Percentiles rank a stretch among this genome's conserved stretches.
phyloP scores from a whole-genome alignment of 495 filamentous ascomycete species.

The Baudoinia panamericana region DNA sequence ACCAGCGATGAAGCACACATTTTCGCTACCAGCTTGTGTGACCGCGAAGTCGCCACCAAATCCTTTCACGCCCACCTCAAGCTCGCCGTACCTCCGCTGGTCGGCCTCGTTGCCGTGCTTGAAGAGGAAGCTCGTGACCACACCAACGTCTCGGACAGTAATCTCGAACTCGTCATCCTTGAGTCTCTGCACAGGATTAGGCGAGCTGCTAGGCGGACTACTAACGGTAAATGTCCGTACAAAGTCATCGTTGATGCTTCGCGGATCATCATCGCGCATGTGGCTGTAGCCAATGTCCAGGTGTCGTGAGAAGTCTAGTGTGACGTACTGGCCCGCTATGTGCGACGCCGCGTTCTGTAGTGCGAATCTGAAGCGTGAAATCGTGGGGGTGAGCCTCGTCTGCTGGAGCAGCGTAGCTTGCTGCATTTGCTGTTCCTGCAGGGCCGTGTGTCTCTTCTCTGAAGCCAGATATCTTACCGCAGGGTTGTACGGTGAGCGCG shows the following conservation, averaged over 20 bases:
- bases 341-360: slow-evolving; percentile 36
- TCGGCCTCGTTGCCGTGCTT: slow-evolving; percentile 33
- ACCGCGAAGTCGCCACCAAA: slow-evolving; percentile 58
- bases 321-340: slow-evolving; percentile 60
- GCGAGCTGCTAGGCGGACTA: slow-evolving; percentile 34
- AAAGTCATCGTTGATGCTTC: slow-evolving; percentile 69
- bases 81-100: slow-evolving; percentile 2
- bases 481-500: slow-evolving; percentile 61
- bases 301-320: slow-evolving; percentile 53
- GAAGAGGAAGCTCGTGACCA: slow-evolving; percentile 53
- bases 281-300: slow-evolving; percentile 61
- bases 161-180: slow-evolving; percentile 50
- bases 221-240: slow-evolving; percentile 69
- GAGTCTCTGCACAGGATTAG: slow-evolving; percentile 4
- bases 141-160: slow-evolving; percentile 52
- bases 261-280: slow-evolving; percentile 67
- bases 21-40: slow-evolving; percentile 25
- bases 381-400: slow-evolving; percentile 47
- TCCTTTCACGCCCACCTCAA: slow-evolving; percentile 55
- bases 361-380: slow-evolving; percentile 47
- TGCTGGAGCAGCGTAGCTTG: slow-evolving; percentile 42
- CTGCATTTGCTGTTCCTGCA: slow-evolving; percentile 4
- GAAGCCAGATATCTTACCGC: slow-evolving; percentile 40
- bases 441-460: slow-evolving; percentile 29
- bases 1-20: slow-evolving; percentile 49